Percentiles rank a stretch among this genome's conserved stretches.
Conservation (phyloP, 352 stramenopile species). For the Globisporangium sylvaticum region DNA sequence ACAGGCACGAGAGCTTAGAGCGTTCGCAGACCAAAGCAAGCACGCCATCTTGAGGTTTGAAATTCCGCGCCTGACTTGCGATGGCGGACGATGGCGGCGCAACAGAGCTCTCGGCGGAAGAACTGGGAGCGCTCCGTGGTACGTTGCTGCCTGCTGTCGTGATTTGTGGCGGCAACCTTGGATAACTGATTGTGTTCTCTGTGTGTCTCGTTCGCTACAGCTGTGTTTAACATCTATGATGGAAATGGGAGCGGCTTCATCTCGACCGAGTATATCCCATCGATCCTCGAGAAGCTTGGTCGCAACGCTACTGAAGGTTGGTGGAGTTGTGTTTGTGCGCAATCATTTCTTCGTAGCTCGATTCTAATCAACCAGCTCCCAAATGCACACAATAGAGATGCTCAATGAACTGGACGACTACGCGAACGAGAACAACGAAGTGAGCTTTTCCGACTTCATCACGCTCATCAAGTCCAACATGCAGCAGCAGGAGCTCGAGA, state of each 20-base stretch:
- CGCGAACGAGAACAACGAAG: conserved; percentile 39
- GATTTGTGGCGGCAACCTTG: too few relatives aligned
- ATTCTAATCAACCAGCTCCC: neutral
- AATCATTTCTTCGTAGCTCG: neutral
- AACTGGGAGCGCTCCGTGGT: conserved; percentile 71
- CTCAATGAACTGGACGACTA: conserved; percentile 68
- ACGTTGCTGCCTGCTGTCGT: neutral
- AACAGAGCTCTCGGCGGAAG: conserved; percentile 62
- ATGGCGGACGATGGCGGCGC: conserved; percentile 21
- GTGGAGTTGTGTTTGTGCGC: neutral
- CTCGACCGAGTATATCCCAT: conserved; percentile 57
- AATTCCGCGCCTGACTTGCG: conserved; percentile 2
- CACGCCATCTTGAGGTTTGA: neutral
- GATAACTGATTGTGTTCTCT: neutral
- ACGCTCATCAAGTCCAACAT: conserved; percentile 46
- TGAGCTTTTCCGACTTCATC: conserved; percentile 68
- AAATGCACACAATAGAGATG: conserved; percentile 31
- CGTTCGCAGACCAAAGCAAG: neutral
- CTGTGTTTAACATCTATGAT: conserved; percentile 80
- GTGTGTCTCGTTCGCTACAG: conserved; percentile 17
- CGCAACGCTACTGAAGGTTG: conserved; percentile 65
- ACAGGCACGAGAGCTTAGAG: neutral
- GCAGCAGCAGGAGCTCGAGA: conserved; percentile 38
- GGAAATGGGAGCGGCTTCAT: conserved; percentile 56
- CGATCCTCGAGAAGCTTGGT: conserved; percentile 74